These are phyloP conservation scores for Sporothrix protearum DNA, from an alignment of 2,329 filamentous ascomycete species.

Conservation along the genomic window DNA sequence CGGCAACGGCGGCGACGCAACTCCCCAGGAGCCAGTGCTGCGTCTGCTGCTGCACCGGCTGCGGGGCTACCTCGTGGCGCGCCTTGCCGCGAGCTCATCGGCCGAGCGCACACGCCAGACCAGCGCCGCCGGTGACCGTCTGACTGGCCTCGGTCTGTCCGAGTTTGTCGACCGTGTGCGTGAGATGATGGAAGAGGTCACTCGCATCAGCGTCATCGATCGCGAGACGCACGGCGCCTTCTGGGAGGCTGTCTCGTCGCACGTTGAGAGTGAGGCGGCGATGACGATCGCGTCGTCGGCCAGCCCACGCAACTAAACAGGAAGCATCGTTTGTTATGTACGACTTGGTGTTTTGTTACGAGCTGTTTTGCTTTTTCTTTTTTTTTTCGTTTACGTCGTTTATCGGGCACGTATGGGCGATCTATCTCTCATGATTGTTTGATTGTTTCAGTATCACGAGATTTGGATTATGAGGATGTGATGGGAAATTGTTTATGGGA, in stretches of 20 bases:
- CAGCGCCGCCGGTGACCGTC: slow-evolving; percentile 64
- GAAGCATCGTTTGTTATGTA: not conserved
- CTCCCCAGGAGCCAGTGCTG: slow-evolving; percentile 55
- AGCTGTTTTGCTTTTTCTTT: not conserved
- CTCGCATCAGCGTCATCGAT: slow-evolving; percentile 63
- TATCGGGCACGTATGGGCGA: not conserved
- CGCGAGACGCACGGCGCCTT: slow-evolving; percentile 63
- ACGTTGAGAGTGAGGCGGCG: not conserved
- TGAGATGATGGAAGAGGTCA: slow-evolving; percentile 65
- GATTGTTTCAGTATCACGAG: not conserved
- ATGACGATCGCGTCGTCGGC: too few species aligned
- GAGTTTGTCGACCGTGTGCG: slow-evolving; percentile 70
- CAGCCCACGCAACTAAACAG: not conserved
- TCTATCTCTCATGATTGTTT: not conserved
- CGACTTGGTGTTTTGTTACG: not conserved
- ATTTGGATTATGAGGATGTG: slow-evolving; percentile 3
- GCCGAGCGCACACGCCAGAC: slow-evolving; percentile 68
- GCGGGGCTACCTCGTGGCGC: slow-evolving; percentile 61
- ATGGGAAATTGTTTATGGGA: not conserved
- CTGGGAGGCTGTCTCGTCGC: slow-evolving; percentile 61
- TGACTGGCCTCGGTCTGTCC: slow-evolving; percentile 65
- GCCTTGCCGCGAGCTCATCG: slow-evolving; percentile 62
- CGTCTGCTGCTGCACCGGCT: slow-evolving; percentile 66
- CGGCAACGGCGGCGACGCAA: slow-evolving; percentile 32
- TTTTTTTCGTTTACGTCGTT: not conserved